Evolutionary conservation across 1,284 basidiomycete species (phyloP), one percentile per base, ranked within the genome.

Genomic region (Ustilago esculenta): DNA sequence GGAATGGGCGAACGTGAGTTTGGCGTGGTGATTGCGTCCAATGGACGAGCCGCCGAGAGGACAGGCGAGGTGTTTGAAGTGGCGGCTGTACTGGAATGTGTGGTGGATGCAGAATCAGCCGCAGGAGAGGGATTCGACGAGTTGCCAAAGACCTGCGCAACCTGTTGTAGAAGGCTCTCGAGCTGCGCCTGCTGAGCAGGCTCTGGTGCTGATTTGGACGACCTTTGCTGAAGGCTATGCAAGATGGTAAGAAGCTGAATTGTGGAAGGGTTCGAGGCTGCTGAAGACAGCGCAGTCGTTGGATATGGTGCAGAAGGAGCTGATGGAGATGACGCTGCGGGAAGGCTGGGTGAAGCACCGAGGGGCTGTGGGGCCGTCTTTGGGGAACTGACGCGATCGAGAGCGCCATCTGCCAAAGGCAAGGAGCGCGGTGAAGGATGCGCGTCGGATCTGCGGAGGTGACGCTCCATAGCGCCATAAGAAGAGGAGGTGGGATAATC

Each of bases 111-210:
- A 17, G 55, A 9, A 4, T 58, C 51, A 11, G 36, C 44, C 4
- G 63, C 54, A 7, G 63, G 55, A 11, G 49, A 51, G 8, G 63
- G 36, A 4, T 46, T 17, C 11, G 43, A 24, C 4, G 60, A 46
- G 29, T 43, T 55, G 53, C 52, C 57, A 43, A 68, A 43, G 18
- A 45, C 65, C 21, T 61, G 57, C 1, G 65, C 65, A 12, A 68
- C 65, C 21, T 68, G 65, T 40, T 53, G 58, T 11, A 68, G 44
- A 12, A 68, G 47, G n/a, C 14, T 68, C 29, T 68, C 65, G 20
- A 68, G 65, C 40, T 68, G 65, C 9, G 65, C 65, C 40, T 68
- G 57, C 41, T 68, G 65, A 17, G 65, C 65, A 23, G 65, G 65
- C 24, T 68, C 65, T n/a, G 65, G 65, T 6, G 65, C 65, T 12